Base-by-base conservation (phyloP, 2,329 filamentous ascomycete species). In the Aspergillus pseudonomiae region DNA sequence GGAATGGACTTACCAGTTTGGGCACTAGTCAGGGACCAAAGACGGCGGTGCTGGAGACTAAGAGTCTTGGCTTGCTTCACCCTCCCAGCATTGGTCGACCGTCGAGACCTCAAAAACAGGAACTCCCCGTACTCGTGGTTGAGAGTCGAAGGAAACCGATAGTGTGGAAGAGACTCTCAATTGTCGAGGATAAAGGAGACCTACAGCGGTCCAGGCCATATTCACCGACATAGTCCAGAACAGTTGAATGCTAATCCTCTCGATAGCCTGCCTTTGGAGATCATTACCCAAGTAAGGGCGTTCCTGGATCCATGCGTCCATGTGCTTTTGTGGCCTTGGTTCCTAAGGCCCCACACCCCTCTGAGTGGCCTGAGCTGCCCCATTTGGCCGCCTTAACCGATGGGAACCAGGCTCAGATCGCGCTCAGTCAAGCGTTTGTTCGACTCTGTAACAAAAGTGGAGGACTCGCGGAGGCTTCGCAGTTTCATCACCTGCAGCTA, bases 361-460 rank as follows among this genome's bases (percentile, higher is more conserved):
- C 21, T 52, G 46, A 63, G 59, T 65, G 64, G 64, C 61, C 61
- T 65, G 60, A 63, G 60, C 57, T 60, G 46, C 46, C 46, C 46
- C 46, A 16, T 50, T 26, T 50, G 60, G 56, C 63, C 60, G 60
- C 63, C 56, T 58, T 62, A 63, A 55, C 63, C 63, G 58, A 65
- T 45, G 39, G 32, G 59, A 45, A 28, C 34, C 48, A 39, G 26
- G 21, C 39, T 52, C 62, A 61, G 48, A 59, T 57, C 41, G 48
- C 16, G 28, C 39, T 36, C 45, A 46, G 26, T 43, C 45, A 57
- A 36, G 30, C 11, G 63, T 54, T 55, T 52, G 55, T 60, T 52
- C 30, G 43, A 54, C 21, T 59, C 41, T 59, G 63, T 56, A 61
- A 57, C 54, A 41, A 28, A 30, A 32, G 55, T 52, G 57, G 45